Conservation (phyloP, 192 early-diverging fungal species). For the Coemansia sp. region DNA sequence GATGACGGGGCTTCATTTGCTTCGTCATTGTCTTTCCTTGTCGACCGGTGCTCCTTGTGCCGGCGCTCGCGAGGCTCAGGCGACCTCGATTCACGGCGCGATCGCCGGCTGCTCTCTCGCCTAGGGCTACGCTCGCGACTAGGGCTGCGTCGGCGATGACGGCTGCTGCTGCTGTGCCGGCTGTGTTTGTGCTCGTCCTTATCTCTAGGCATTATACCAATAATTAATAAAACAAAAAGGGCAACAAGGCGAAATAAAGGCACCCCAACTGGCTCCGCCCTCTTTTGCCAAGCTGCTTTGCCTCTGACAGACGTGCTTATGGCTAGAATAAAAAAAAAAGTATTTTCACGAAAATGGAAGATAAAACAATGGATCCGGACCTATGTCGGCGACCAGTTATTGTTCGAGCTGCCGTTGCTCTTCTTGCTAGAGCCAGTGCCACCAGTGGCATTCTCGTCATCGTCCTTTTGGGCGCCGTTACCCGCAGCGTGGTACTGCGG, state of each 20-base stretch:
- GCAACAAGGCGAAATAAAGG: not conserved
- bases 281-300: not conserved
- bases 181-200: conserved; percentile 5
- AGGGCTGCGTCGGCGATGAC: not conserved
- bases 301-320: not conserved
- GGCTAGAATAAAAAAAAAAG: not conserved
- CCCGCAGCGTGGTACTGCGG: conserved; percentile 6
- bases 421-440: conserved; percentile 15
- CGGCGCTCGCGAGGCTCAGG: conserved; percentile 5
- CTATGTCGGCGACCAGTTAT: conserved; percentile 52
- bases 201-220: conserved; percentile 10
- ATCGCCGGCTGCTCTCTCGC: conserved; percentile 2
- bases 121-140: conserved; percentile 5
- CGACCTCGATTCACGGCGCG: conserved; percentile 6
- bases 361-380: not conserved
- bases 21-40: not conserved
- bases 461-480: conserved; percentile 4
- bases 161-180: conserved; percentile 11
- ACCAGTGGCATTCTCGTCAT: conserved; percentile 10
- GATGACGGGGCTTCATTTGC: not conserved
- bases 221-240: not conserved
- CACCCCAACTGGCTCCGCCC: not conserved
- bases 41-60: not conserved
- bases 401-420: conserved; percentile 12
- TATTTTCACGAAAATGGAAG: not conserved